Base-by-base conservation (phyloP, 1,284 basidiomycete species). In the Fomitiporia mediterranea region DNA sequence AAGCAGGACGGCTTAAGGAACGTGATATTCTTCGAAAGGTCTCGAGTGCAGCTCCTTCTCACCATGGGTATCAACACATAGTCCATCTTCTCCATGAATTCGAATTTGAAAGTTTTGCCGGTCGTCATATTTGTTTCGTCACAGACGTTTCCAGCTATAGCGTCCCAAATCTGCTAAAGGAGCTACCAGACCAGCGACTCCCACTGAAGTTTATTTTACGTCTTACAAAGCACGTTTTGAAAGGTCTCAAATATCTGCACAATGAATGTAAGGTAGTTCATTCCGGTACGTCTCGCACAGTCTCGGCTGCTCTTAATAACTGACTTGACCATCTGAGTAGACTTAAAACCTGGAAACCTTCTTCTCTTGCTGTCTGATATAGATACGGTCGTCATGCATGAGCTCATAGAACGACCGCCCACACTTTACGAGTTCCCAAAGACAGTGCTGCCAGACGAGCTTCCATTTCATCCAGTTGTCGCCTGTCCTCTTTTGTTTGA, bases 271-370 rank as follows among this genome's bases (percentile, higher is more conserved):
- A 72, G 27, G 70, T 75, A 57, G 69, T 75, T 37, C 67, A 68
- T 55, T 55, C 62, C 15, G 64, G 63, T 63, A 60, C 30, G 60
- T 51, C 9, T 52, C 23, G 19, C 17, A 40, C 23, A 13, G 51
- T 34, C n/a, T 50, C 9, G 21, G 19, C 21, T 48, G 23, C 13
- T 15, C n/a, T 1, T 11, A 19, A 27, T 27, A 13, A 34, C 39
- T 11, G 25, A 39, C 3, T 21, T 30, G 28, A 38, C 19, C 37
- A 48, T 21, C 5, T 25, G 11, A 17, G 17, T 38, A 66, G 76
- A 78, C 64, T 65, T 78, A 56, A 78, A 78, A 63, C 75, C 74
- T 17, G 75, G 76, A 56, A 78, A 78, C 62, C 75, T 78, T 47
- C 69, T 77, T 21, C 38, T 53, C n/a, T 53, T 39, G 30, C 72